Conservation (phyloP, 371 early-diverging fungal genomes). For the Hamiltosporidium tvaerminnensis region DNA sequence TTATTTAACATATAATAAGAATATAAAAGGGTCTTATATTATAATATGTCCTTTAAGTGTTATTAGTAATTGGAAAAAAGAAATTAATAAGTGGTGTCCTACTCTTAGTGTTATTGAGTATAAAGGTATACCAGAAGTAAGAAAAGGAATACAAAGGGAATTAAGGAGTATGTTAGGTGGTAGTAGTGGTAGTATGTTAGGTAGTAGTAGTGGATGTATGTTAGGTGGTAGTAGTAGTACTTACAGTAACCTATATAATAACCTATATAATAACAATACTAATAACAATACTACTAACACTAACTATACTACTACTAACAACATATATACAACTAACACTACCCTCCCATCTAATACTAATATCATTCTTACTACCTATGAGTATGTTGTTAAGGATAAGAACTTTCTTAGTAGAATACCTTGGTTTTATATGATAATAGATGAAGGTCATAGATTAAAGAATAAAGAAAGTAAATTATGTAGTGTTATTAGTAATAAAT, state of each 20-base stretch:
- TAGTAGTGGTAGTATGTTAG: slow-evolving; percentile 22
- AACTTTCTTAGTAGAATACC: slow-evolving; percentile 64
- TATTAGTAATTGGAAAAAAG: slow-evolving; percentile 82
- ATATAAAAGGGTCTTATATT: slow-evolving; percentile 64
- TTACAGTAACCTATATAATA: too few species aligned
- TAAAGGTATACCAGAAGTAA: slow-evolving; percentile 64
- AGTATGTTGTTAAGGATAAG: slow-evolving; percentile 80
- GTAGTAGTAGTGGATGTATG: too few species aligned
- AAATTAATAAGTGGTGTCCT: slow-evolving; percentile 92
- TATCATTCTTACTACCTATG: slow-evolving; percentile 86
- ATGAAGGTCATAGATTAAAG: slow-evolving; percentile 97
- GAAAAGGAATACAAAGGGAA: slow-evolving; percentile 59
- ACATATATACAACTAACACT: too few species aligned
- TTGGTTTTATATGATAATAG: slow-evolving; percentile 83
- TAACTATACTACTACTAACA: too few species aligned
- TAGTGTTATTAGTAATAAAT: slow-evolving; percentile 62
- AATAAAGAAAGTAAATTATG: slow-evolving; percentile 73
- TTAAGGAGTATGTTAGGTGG: too few species aligned
- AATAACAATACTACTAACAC: too few species aligned
- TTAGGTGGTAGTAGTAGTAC: too few species aligned
- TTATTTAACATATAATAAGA: too few species aligned
- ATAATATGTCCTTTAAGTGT: slow-evolving; percentile 82
- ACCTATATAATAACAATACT: too few species aligned
- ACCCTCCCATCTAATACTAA: slow-evolving; percentile 66
- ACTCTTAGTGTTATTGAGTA: slow-evolving; percentile 68